phyloP scores from a whole-genome alignment of 768 basidiomycete species.

The Ramaria rubella region DNA sequence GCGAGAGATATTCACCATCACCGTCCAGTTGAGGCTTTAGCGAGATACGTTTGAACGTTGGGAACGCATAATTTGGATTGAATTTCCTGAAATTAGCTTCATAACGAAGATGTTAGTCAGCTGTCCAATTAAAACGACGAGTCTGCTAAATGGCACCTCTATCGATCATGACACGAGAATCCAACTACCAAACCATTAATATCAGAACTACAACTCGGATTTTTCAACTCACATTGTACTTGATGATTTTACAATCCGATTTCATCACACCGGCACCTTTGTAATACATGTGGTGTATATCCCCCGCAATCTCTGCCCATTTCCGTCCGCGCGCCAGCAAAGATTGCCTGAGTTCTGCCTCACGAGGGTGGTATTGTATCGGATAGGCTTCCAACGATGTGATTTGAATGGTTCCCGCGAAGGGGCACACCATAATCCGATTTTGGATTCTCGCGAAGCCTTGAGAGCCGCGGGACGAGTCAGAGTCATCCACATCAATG shows the following conservation, averaged over 20 bases:
- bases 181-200: constrained; percentile 31
- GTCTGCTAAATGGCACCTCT: constrained; percentile 29
- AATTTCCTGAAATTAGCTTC: constrained; percentile 44
- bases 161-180: constrained; percentile 57
- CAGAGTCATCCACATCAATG: constrained; percentile 43
- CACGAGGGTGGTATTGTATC: constrained; percentile 43
- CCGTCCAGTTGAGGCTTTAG: not conserved
- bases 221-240: constrained; percentile 38
- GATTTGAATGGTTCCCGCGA: constrained; percentile 48
- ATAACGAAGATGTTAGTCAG: not conserved
- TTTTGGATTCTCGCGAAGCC: constrained; percentile 26
- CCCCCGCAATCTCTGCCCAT: constrained; percentile 44
- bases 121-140: not conserved
- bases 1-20: not conserved
- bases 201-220: not conserved
- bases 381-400: constrained; percentile 46
- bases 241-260: constrained; percentile 28
- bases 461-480: not conserved
- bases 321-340: constrained; percentile 47
- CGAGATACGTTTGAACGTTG: constrained; percentile 14
- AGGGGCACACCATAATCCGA: constrained; percentile 34
- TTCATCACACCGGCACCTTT: constrained; percentile 44
- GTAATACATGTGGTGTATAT: constrained; percentile 52
- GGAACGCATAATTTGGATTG: constrained; percentile 46
- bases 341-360: constrained; percentile 33